A percentile compares a stretch with the other conserved stretches of the same genome.
phyloP scores from a whole-genome alignment of 345 rosid species.

The Eucalyptus caleyi region DNA sequence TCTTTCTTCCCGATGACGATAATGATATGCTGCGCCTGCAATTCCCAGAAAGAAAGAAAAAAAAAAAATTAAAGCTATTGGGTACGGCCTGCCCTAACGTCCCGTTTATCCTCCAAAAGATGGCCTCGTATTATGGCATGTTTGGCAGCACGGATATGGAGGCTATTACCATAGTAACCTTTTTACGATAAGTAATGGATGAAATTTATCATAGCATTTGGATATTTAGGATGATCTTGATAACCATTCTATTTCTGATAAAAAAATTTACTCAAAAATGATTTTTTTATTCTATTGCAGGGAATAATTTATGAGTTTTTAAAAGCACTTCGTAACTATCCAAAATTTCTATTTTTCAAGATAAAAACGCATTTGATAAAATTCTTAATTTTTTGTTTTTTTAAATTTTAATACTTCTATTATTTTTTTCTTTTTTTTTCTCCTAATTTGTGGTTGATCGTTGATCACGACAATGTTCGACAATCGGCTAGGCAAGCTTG shows the following conservation, averaged over 20 bases:
- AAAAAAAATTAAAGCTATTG: background rate
- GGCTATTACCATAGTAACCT: background rate
- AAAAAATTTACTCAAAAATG: too few species aligned
- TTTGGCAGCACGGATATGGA: background rate
- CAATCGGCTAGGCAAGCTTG: too few species aligned
- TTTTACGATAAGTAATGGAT: background rate
- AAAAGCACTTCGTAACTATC: too few species aligned
- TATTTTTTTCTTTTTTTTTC: fast-evolving
- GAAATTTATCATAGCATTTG: background rate
- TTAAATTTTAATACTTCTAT: too few species aligned
- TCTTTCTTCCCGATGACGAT: background rate
- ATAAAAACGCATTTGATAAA: fast-evolving
- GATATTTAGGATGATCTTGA: background rate
- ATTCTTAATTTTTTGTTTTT: too few species aligned
- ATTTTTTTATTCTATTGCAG: fast-evolving
- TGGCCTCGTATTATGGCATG: background rate
- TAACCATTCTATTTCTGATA: too few species aligned
- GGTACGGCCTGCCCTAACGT: background rate
- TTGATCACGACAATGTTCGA: fast-evolving
- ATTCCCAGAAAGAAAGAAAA: background rate
- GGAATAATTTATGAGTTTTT: too few species aligned
- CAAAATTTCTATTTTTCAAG: too few species aligned
- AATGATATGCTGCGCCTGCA: background rate
- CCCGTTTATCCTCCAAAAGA: background rate
- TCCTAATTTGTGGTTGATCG: too few species aligned